Evolutionary conservation across 768 basidiomycete species (phyloP).

Genomic region (Termitomyces sp.): DNA sequence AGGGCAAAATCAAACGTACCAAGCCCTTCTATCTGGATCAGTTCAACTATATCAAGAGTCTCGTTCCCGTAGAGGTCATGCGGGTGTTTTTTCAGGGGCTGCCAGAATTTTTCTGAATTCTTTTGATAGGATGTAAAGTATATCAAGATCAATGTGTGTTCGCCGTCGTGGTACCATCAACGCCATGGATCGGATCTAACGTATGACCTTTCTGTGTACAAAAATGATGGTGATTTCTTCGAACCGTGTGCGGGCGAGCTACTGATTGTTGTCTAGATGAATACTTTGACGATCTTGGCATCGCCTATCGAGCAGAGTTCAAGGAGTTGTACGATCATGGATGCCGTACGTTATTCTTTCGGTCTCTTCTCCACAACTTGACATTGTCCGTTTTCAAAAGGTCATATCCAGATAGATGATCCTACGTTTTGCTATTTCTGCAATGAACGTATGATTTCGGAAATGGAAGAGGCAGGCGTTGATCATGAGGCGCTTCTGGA

Average conservation of each 20-base stretch:
- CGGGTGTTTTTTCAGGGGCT: background rate
- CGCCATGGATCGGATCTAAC: conserved; percentile 58
- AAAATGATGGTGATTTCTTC: conserved; percentile 45
- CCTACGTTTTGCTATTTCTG: conserved; percentile 67
- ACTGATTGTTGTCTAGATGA: conserved; percentile 32
- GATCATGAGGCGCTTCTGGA: conserved; percentile 66
- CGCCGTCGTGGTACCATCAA: conserved; percentile 72
- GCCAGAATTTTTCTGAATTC: conserved; percentile 6
- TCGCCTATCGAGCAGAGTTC: conserved; percentile 47
- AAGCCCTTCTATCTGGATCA: conserved; percentile 62
- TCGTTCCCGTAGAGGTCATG: conserved; percentile 52
- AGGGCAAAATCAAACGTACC: conserved; percentile 63
- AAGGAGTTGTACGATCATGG: conserved; percentile 44
- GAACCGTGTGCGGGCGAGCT: background rate
- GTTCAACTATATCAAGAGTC: conserved; percentile 55
- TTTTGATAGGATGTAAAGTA: conserved; percentile 47
- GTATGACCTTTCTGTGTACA: conserved; percentile 58
- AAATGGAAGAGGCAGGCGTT: conserved; percentile 55
- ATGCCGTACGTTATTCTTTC: conserved; percentile 36
- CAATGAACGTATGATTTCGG: conserved; percentile 46
- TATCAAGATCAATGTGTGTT: conserved; percentile 70
- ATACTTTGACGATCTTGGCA: conserved; percentile 47
- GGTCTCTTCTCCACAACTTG: background rate
- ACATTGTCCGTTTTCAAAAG: conserved; percentile 20
- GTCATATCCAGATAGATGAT: conserved; percentile 51